Percentiles rank a stretch among this genome's conserved stretches.
Evolutionary conservation across 2,329 filamentous ascomycete genomes (phyloP).

Genomic region (Arthrobotrys sinensis): DNA sequence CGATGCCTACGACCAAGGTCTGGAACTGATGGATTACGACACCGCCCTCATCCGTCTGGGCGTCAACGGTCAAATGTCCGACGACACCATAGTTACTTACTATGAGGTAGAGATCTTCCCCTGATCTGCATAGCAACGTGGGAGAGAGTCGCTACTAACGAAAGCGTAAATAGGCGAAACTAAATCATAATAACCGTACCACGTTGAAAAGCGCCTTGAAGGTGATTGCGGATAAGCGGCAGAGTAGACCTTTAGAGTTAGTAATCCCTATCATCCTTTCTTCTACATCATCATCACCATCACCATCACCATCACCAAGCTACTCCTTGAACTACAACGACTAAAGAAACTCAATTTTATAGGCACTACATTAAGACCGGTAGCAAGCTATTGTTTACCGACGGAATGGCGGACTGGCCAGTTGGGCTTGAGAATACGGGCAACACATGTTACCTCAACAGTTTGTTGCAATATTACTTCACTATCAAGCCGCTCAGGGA

Average conservation of each 20-base stretch:
- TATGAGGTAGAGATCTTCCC: slow-evolving; percentile 42
- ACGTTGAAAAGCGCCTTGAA: slow-evolving; percentile 62
- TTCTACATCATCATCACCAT: not conserved
- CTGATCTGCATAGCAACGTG: not conserved
- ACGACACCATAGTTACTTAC: slow-evolving; percentile 48
- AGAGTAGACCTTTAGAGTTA: slow-evolving; percentile 61
- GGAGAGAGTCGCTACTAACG: no score
- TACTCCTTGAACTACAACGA: not conserved
- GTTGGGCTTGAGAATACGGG: slow-evolving; percentile 93
- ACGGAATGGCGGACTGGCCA: slow-evolving; percentile 73
- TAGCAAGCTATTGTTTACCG: slow-evolving; percentile 34
- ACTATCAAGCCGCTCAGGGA: slow-evolving; percentile 86
- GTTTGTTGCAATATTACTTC: slow-evolving; percentile 94
- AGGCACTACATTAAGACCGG: slow-evolving; percentile 50
- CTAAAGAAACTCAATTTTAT: not conserved
- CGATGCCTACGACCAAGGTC: slow-evolving; percentile 36
- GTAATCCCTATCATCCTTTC: slow-evolving; percentile 1
- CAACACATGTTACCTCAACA: slow-evolving; percentile 98
- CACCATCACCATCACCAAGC: not conserved
- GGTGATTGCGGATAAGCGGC: slow-evolving; percentile 63
- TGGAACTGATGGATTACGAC: slow-evolving; percentile 53
- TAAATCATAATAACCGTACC: slow-evolving; percentile 25
- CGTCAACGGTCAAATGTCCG: slow-evolving; percentile 41
- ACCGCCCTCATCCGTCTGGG: slow-evolving; percentile 33
- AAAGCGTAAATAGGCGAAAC: slow-evolving; percentile 66